Evolutionary conservation across 768 basidiomycete genomes (phyloP).

Genomic region (Mycena floridula): DNA sequence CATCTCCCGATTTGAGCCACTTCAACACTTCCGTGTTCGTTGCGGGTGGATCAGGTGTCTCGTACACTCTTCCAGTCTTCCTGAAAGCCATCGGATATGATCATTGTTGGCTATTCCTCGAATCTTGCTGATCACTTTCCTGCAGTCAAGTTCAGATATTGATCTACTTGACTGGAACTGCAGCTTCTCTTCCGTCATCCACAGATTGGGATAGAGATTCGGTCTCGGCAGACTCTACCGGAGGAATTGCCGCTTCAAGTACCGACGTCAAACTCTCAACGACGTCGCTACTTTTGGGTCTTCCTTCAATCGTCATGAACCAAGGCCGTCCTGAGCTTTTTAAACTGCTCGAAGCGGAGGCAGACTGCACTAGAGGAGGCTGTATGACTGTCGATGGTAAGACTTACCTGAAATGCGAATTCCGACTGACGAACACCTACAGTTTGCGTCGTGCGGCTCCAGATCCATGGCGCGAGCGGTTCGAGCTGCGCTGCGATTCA

Average conservation of each 20-base stretch:
- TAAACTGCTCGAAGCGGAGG: neutral
- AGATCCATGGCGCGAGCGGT: neutral
- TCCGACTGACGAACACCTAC: neutral
- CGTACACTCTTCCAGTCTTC: conserved; percentile 29
- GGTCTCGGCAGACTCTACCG: neutral
- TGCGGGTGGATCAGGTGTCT: conserved; percentile 44
- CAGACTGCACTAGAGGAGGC: neutral
- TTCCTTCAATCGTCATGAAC: neutral
- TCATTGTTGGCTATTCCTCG: too few relatives aligned
- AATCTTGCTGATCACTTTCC: neutral
- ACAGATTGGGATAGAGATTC: neutral
- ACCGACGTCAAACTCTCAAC: neutral
- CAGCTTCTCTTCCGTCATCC: neutral
- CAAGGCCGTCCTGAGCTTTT: neutral
- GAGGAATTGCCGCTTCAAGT: neutral
- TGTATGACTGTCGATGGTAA: neutral
- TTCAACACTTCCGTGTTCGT: conserved; percentile 40
- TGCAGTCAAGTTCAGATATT: neutral
- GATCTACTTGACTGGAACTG: neutral
- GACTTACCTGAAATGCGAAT: neutral
- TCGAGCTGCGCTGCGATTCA: neutral
- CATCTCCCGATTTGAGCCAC: conserved; percentile 25
- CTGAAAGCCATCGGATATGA: neutral
- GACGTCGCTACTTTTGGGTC: neutral
- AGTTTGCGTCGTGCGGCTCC: neutral